Evolutionary conservation across 805 yeast species (phyloP), one percentile per base, ranked within the genome.

Genomic region (Ogataea paraovalis): DNA sequence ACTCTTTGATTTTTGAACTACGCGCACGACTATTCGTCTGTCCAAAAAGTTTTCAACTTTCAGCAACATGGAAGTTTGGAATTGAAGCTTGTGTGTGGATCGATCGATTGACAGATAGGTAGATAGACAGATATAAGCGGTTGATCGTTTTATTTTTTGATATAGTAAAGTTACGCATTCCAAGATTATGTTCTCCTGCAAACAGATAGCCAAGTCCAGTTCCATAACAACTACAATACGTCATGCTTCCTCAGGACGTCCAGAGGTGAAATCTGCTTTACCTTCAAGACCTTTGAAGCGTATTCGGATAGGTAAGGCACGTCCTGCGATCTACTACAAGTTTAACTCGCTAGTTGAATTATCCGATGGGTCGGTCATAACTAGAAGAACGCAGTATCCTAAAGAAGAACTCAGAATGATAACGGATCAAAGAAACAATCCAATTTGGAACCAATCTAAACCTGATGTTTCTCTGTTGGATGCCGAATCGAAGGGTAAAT

Each of bases 261-360:
- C 61, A 18, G 56, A 52, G 46, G 54, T 60, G 23, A 55, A 53
- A 18, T 51, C 59, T 2, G 62, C 67, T 10, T 57, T 68, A 18
- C 68, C 72, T 27, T 46, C 47, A 47, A 78, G 92, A 69, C 89
- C 88, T 44, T 65, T 78, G 67, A 83, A 79, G 64, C 84, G 80
- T 64, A 85, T 87, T 57, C 67, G 72, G 50, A 68, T 83, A 47
- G 97, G 97, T 47, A 86, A 86, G 64, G 90, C 96, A 16, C 80
- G 97, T 68, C 97, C 98, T 2, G 90, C 97, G 30, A 85, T 94
- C 37, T 91, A 88, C 68, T 79, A 92, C 70, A 88, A 88, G 66
- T 94, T 94, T 65, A 90, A 92, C 54, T 85, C 91, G 28, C 68
- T 76, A 33, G 91, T 94, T n/a, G 96, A 92, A 68, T 75, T 91